A percentile compares a stretch with the other conserved stretches of the same genome.
Evolutionary conservation across 805 yeast genomes (phyloP).

Genomic region (Saturnispora sanitii): DNA sequence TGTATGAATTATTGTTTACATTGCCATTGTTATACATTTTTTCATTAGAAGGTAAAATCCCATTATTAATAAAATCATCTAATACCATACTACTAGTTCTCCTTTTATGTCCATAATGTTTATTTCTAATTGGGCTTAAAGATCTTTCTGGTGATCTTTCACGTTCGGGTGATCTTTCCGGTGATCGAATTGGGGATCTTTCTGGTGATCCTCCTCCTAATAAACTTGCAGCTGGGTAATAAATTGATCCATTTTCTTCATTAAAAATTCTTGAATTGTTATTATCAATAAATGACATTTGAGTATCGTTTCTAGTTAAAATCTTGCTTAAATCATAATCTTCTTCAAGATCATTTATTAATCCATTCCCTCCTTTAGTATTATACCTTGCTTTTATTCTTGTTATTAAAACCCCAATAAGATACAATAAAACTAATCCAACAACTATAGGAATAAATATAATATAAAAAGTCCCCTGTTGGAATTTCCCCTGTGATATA

Average conservation of each 20-base stretch:
- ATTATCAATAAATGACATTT: no score
- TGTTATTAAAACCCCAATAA: constrained; percentile 15
- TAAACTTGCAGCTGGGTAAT: no score
- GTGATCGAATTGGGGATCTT: no score
- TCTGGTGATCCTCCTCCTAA: no score
- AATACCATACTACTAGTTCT: constrained; percentile 19
- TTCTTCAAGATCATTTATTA: no score
- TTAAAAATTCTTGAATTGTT: no score
- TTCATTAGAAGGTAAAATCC: constrained; percentile 13
- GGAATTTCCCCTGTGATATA: constrained; percentile 13
- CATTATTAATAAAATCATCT: constrained; percentile 24
- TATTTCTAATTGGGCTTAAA: background rate
- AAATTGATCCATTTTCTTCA: no score
- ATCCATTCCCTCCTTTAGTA: constrained; percentile 14
- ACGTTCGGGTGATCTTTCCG: no score
- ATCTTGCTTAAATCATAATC: constrained; percentile 12
- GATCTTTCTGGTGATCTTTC: background rate
- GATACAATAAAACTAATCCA: constrained; percentile 17
- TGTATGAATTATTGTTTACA: background rate
- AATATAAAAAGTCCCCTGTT: constrained; percentile 23
- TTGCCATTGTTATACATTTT: background rate
- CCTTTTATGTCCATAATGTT: constrained; percentile 11
- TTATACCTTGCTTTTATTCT: constrained; percentile 19
- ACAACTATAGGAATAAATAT: constrained; percentile 22
- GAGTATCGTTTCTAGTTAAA: no score